Evolutionary conservation across 176 grass and related monocot species (phyloP), one percentile per base, ranked within the genome.

Genomic region (Triticum timopheevii): DNA sequence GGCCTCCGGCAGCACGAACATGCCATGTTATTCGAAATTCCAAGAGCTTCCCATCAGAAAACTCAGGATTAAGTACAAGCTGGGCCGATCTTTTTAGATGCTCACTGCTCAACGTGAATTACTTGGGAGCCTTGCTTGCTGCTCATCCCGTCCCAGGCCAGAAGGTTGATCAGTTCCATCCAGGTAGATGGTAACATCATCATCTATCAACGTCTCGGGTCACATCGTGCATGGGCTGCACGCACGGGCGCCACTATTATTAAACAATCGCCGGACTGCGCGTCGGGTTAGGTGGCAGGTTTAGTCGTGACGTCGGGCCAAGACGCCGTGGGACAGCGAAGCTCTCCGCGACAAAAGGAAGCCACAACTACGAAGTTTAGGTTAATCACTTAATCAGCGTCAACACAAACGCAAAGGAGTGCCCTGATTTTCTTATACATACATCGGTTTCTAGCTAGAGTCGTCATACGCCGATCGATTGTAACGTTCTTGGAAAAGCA

Each of bases 191-290:
- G 40, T 58, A 23, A 3, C 13, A 10, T 62, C 44, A 47, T 13
- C 70, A 27, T 49, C 56, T 24, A 23, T 90, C 83, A 10, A 82
- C 80, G 31, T 83, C 73, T 4, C n/a, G 50, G 78, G 39, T 90
- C 71, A 63, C 73, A 19, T 73, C 65, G 31, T 73, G 65, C 79
- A 34, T 25, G 67, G 72, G 19, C 79, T 81, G 35, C 42, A 12
- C 3, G 28, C 8, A 35, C 69, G 65, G 15, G 11, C 56, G 44
- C 79, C 38, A 38, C 23, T 52, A 69, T 77, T 88, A 31, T 67
- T 30, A 7, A 76, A 35, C 71, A 50, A 84, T 49, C 27, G 20
- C 20, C 2, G 82, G 59, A 25, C 28, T 25, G 39, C 8, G 5
- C 47, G 27, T 52, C 6, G 3, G 1, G 25, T 49, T 84, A 10